Evolutionary conservation across 805 yeast species (phyloP), one percentile per base, ranked within the genome.

Genomic region (Ogataea methylovora): DNA sequence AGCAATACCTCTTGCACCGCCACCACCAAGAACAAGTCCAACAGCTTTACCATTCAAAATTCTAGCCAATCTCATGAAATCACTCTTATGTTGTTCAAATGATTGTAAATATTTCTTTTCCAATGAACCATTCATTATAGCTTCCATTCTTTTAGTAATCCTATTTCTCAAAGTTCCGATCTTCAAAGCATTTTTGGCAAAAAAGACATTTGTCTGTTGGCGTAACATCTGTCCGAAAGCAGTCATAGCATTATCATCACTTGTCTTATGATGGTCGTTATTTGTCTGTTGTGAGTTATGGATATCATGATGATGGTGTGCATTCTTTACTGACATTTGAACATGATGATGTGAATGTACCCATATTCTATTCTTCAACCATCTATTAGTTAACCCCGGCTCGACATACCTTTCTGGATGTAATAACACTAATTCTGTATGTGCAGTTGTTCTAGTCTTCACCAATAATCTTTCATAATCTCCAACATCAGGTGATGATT

Each of bases 1-100:
- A 11, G 95, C 74, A 11, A 90, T 68, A 2, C 98, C 98, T 45
- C 97, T 68, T 0, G 97, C 95, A 28, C 98, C 98, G 27, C 98
- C 98, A 11, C 98, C 98, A 6, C 98, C 98, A 4, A 90, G 64
- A 5, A 90, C 97, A 14, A 92, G 63, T 0, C 97, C 98, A 27
- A 92, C 84, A 0, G 96, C 95, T 52, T 87, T 86, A 7, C 95
- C 95, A 0, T 96, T 84, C 12, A 90, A 60, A 8, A 92, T 72
- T 48, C 98, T 70, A 0, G 98, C 97, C 24, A 90, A 60, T 37
- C 98, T 69, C 56, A 85, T 65, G 54, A 92, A 92, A 54, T 90
- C 98, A 53, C 80, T 82, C 54, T 88, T 88, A 52, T 84, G 87
- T 10, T 73, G 61, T 44, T 66, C 69, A 38, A 56, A 54, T 2